Base-by-base conservation (phyloP, 495 filamentous ascomycete genomes). In the Penicillium nucicola region DNA sequence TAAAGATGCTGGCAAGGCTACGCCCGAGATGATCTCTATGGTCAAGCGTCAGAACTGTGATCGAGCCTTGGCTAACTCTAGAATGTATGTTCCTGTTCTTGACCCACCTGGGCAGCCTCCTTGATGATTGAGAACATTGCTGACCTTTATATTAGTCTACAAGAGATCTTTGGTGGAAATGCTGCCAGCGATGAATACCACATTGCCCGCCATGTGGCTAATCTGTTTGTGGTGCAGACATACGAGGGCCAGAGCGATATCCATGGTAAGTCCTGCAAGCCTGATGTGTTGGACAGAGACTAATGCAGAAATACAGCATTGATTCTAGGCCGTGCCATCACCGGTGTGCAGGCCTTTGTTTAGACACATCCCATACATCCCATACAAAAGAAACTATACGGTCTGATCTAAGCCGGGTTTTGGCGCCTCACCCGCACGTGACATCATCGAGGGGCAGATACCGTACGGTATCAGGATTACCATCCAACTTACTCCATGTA, bases 21-120 rank as follows among this genome's bases (percentile, higher is more conserved):
- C 88, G 2, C 92, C 93, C 8, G 95, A 98, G 71, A 97, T 97
- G 95, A 95, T 98, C 60, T 92, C 87, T 34, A 95, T 98, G 90
- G 84, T 97, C 61, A 98, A 98, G 77, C 79, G 93, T 55, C 92
- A 97, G 75, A 98, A 98, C 67, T 97, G 95, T 72, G 93, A 98
- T 68, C 79, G 87, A 32, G 92, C 93, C 13, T 71, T 98, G 58
- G 70, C 81, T 11, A 89, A 92, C 61, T 83, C 92, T 23, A 79
- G 93, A 48, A 77, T 79, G 83, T 84, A 73, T 56, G 83, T 70
- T 42, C 51, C 33, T 7, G 50, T 44, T 20, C 50, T 41, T 11
- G 17, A 2, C 5, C 20, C 20, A 22, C 20, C 20, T 22, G 20
- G 20, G 20, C 20, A 22, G 33, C 35, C 20, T 43, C 44, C 44